Evolutionary conservation across 257 asterid genomes (phyloP), one percentile per base, ranked within the genome.

Genomic region (Leonotis leonurus): DNA sequence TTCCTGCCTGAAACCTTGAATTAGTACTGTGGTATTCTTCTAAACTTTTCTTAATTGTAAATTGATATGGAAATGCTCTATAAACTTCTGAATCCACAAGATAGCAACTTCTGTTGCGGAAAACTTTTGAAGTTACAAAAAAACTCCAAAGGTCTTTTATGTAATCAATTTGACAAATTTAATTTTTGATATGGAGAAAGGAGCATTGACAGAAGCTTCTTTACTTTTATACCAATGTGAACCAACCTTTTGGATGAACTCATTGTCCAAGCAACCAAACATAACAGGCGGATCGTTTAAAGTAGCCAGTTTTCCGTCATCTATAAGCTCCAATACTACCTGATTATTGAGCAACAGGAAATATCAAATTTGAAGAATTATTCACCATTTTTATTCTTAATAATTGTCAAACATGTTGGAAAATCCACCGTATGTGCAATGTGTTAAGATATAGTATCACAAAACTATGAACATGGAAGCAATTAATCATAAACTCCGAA

Each of bases 261-360:
- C 94, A 58, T 21, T 72, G 46, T 73, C 82, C 78, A 92, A 80
- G 83, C 84, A 85, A 54, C 95, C 95, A 73, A 89, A 77, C 71
- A 79, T 64, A 64, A 83, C 77, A 62, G 83, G 83, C 57, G 96
- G 99, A 65, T 86, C 91, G 71, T 86, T 97, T 18, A 92, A 86
- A 39, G 99, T 85, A 13, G 82, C 88, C 64, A 92, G 67, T 64
- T 77, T 76, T 70, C 97, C 95, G 71, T 83, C 91, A 62, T 63
- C 89, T 56, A 74, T 84, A 43, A 92, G 83, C 81, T 89, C 99
- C 87, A 89, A 55, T 14, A 85, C 98, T 54, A 88, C 78, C 98
- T 91, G 70, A 70, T 63, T 20, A 55, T 58, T 61, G 64, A 56
- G 22, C 62, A 73, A 33, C 36, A 18, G 27, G 25, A 68, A 64